Evolutionary conservation across 768 basidiomycete genomes (phyloP), one percentile per base, ranked within the genome.

Genomic region (Porpolomopsis calyptriformis): DNA sequence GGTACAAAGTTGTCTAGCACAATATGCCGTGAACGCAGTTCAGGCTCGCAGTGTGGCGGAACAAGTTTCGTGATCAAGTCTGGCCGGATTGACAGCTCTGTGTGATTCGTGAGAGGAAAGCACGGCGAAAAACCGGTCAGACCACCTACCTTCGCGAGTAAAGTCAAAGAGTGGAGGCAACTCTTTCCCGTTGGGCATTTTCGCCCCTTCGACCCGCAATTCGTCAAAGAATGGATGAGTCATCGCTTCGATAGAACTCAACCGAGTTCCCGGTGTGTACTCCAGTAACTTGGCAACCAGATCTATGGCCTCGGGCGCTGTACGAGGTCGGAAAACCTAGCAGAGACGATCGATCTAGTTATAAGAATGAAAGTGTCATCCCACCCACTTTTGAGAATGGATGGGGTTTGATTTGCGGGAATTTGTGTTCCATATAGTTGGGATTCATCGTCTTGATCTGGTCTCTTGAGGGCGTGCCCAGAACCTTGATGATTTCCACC

Each of bases 361-460:
- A 37, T 19, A 46, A 48, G 39, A 45, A 40, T 47, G 38, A 44
- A 14, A 14, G 45, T 27, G 47, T 25, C 31, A 25, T 42, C 38
- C 24, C 7, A 60, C 65, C 22, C 49, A 89, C 90, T 81, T 98
- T 98, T 60, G 84, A 85, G 73, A 98, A 98, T 0, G 93, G 93
- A 61, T 98, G 94, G n/a, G 93, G 91, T 63, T 94, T 92, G 73
- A 99, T 99, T 67, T 98, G 94, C 1, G 96, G 96, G 73, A 99
- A 99, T 68, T 98, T 97, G 79, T 99, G 96, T 62, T 99, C 96
- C 96, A 98, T 98, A 69, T 99, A 99, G 71, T 99, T 99, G 46
- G 96, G 96, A 67, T 99, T 99, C 96, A 99, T 99, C 55, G 96
- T 98, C 82, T 99, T 98, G 78, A 99, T 99, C 66, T 99, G 96